Evolutionary conservation across 140 eudicot species (phyloP).

Genomic region (Stevia rebaudiana): DNA sequence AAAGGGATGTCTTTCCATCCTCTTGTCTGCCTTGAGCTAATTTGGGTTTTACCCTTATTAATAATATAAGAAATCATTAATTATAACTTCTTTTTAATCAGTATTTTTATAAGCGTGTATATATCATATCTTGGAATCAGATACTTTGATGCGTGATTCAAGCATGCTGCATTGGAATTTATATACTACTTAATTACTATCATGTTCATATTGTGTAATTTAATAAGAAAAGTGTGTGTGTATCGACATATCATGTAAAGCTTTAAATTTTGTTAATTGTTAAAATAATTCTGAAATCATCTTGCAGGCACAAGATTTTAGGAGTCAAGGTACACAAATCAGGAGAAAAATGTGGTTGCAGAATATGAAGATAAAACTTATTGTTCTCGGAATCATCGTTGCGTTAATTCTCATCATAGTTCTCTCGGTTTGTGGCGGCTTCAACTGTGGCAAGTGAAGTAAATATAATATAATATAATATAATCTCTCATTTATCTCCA

Average conservation of each 20-base stretch:
- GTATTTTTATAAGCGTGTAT: background rate
- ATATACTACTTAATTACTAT: background rate
- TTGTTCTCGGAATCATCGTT: constrained; percentile 40
- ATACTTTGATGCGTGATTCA: background rate
- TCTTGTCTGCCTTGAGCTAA: background rate
- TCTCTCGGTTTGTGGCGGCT: constrained; percentile 50
- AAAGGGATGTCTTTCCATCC: background rate
- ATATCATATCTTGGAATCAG: background rate
- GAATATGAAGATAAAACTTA: constrained; percentile 56
- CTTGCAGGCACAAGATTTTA: constrained; percentile 56
- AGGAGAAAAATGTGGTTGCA: constrained; percentile 60
- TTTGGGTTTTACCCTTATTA: background rate
- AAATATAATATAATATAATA: constrained; percentile 1
- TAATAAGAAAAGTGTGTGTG: background rate
- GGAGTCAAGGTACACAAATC: constrained; percentile 51
- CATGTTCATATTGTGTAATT: background rate
- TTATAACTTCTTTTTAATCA: background rate
- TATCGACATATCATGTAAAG: background rate
- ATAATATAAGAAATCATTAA: too few relatives aligned
- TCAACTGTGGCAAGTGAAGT: constrained; percentile 42
- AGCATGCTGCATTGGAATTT: background rate
- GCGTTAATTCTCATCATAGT: constrained; percentile 42
- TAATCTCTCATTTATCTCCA: constrained; percentile 1
- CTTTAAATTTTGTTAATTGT: background rate
- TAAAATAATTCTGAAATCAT: too few relatives aligned